Percentiles rank a stretch among this genome's conserved stretches.
Evolutionary conservation across 495 filamentous ascomycete genomes (phyloP).

Genomic region (Aspergillus nidulans): DNA sequence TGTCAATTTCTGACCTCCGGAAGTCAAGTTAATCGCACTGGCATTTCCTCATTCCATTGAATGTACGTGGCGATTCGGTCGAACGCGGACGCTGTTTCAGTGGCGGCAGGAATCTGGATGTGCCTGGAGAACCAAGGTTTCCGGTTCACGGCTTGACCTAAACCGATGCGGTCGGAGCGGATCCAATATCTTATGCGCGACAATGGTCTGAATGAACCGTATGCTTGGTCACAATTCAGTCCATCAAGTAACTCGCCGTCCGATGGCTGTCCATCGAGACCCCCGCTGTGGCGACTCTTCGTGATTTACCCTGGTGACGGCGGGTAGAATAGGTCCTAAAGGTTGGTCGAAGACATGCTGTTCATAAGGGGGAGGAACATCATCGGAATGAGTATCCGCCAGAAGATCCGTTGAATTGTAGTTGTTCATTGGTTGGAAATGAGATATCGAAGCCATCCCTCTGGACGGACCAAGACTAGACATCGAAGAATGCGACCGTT

Average conservation of each 20-base stretch:
- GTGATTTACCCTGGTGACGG: not conserved
- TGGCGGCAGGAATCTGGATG: not conserved
- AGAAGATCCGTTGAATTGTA: not conserved
- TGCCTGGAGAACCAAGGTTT: not conserved
- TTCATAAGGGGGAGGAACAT: conserved; percentile 20
- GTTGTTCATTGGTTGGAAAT: conserved; percentile 2
- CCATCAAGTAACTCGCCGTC: conserved; percentile 7
- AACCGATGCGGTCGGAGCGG: not conserved
- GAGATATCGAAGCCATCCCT: not conserved
- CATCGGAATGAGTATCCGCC: not conserved
- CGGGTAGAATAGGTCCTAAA: not conserved
- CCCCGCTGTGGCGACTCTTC: not conserved
- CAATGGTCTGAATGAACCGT: not conserved
- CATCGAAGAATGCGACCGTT: not conserved
- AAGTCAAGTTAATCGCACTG: not conserved
- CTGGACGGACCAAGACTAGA: not conserved
- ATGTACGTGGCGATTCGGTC: not conserved
- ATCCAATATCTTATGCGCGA: not conserved
- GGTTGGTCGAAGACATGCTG: conserved; percentile 17
- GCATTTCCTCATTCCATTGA: not conserved
- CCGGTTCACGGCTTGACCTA: not conserved
- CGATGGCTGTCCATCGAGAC: conserved; percentile 20
- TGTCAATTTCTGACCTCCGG: not conserved
- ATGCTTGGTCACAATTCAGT: not conserved
- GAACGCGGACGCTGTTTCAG: not conserved